These are phyloP conservation scores for Cyclotella choctawhatcheeana DNA, from an alignment of 108 stramenopile species.

Conservation along the genomic window DNA sequence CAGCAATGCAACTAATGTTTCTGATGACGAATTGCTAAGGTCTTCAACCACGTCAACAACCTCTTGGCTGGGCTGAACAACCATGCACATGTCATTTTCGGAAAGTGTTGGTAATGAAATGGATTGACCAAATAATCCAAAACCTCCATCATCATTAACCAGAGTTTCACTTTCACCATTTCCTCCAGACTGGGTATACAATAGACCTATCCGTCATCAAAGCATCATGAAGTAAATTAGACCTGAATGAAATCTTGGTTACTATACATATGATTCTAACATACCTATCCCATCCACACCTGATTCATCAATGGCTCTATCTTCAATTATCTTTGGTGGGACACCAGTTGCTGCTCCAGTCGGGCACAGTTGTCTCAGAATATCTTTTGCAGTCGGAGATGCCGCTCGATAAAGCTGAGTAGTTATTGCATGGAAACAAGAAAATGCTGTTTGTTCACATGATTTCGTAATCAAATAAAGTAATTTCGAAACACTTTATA, in stretches of 20 bases:
- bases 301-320: constrained; percentile 83
- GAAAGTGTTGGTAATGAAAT: constrained; percentile 46
- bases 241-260: no score
- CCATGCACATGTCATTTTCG: constrained; percentile 65
- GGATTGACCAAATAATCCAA: constrained; percentile 41
- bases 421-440: background rate
- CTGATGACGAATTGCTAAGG: constrained; percentile 37
- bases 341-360: constrained; percentile 56
- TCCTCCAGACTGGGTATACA: constrained; percentile 60
- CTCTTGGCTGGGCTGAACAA: constrained; percentile 87
- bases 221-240: no score
- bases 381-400: constrained; percentile 65
- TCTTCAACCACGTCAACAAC: constrained; percentile 65
- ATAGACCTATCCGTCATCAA: no score
- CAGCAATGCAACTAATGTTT: constrained; percentile 58
- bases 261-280: no score
- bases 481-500: background rate
- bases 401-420: constrained; percentile 68
- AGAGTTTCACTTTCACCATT: background rate
- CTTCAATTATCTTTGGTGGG: constrained; percentile 79
- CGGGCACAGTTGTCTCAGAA: constrained; percentile 53
- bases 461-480: no score
- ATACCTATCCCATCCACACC: constrained; percentile 93
- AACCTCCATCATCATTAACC: constrained; percentile 15
- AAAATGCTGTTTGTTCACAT: no score